Evolutionary conservation across 208 protist genomes (phyloP).

Genomic region (Herpetomonas tarakana): DNA sequence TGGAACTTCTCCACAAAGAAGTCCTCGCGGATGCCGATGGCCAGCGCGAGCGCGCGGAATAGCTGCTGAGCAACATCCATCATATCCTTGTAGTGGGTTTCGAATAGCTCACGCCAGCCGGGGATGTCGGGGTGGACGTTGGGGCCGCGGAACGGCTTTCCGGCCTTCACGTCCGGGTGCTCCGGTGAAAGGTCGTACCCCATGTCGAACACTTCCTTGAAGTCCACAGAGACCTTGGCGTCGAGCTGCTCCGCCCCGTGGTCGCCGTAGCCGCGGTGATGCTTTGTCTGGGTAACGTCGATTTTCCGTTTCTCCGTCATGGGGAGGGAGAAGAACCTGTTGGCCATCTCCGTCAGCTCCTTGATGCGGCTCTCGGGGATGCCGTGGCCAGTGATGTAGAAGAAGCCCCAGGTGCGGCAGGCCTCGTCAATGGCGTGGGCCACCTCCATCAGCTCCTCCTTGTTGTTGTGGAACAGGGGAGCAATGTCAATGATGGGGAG

Average conservation of each 20-base stretch:
- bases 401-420: conserved; percentile 79
- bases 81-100: conserved; percentile 63
- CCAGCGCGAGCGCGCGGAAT: conserved; percentile 55
- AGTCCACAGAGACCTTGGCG: conserved; percentile 39
- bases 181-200: conserved; percentile 39
- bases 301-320: conserved; percentile 72
- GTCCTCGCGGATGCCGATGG: conserved; percentile 40
- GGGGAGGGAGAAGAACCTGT: conserved; percentile 53
- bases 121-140: conserved; percentile 55
- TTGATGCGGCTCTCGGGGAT: conserved; percentile 39
- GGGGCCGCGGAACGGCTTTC: conserved; percentile 57
- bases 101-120: conserved; percentile 54
- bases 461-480: conserved; percentile 43
- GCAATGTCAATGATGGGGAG: conserved; percentile 74
- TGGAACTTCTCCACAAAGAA: conserved; percentile 64
- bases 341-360: conserved; percentile 45
- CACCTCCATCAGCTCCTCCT: conserved; percentile 30
- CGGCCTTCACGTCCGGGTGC: conserved; percentile 54
- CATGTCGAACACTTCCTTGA: conserved; percentile 80
- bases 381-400: conserved; percentile 74
- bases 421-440: conserved; percentile 62
- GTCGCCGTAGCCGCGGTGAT: conserved; percentile 64
- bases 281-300: conserved; percentile 44
- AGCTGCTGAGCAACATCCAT: conserved; percentile 41
- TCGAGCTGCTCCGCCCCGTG: conserved; percentile 52